phyloP scores from a whole-genome alignment of 805 yeast genomes.

The Candida arabinofermentans region DNA sequence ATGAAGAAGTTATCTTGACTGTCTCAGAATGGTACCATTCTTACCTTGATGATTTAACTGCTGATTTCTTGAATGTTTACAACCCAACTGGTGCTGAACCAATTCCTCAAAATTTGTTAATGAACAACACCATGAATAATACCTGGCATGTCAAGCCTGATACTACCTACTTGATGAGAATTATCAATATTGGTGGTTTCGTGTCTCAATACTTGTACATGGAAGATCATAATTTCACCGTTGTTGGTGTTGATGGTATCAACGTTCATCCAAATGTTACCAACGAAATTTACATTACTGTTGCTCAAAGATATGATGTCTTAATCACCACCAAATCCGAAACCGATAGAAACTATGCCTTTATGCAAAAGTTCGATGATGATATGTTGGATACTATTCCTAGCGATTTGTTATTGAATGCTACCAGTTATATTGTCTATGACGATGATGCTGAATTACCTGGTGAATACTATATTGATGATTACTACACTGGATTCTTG shows the following conservation, averaged over 20 bases:
- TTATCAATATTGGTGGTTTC: constrained; percentile 87
- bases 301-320: constrained; percentile 88
- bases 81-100: constrained; percentile 99
- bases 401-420: constrained; percentile 57
- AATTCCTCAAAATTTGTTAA: constrained; percentile 74
- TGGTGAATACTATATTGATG: constrained; percentile 42
- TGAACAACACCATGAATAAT: constrained; percentile 76
- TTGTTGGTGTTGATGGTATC: constrained; percentile 91
- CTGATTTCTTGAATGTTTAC: constrained; percentile 58
- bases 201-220: constrained; percentile 85
- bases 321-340: constrained; percentile 68
- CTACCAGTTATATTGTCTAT: constrained; percentile 69
- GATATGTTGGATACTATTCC: constrained; percentile 81
- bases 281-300: constrained; percentile 70
- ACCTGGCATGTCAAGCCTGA: constrained; percentile 81
- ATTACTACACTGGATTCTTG: constrained; percentile 41
- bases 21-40: constrained; percentile 89
- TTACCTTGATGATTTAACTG: constrained; percentile 45
- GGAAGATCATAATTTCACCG: constrained; percentile 82
- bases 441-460: constrained; percentile 38
- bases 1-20: constrained; percentile 68
- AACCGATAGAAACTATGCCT: constrained; percentile 64
- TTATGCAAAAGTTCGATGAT: constrained; percentile 77
- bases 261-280: constrained; percentile 74
- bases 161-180: constrained; percentile 76